Evolutionary conservation across 176 grass and related monocot genomes (phyloP), one percentile per base, ranked within the genome.

Genomic region (Carex scoparia): DNA sequence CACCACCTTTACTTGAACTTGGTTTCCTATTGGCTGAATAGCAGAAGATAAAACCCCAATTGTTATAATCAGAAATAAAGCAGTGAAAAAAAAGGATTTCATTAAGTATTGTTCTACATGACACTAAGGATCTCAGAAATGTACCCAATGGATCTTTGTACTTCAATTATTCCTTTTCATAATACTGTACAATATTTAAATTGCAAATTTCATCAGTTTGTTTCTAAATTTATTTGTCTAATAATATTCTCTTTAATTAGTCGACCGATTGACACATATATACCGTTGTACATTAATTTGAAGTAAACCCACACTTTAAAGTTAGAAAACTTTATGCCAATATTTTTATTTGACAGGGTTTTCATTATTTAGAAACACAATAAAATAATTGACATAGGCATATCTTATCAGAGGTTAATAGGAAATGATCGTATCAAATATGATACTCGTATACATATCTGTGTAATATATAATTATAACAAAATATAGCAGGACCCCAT

Each of bases 1-100:
- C 76, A 98, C 93, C 27, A 98, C 91, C 85, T 98, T 98, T 87
- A 98, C 95, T 67, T 70, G 63, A 84, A 98, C 86, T 85, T 93
- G 89, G 89, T 88, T 94, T 62, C 92, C 92, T 62, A 98, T 83
- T 79, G 75, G 88, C 95, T 98, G 84, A 87, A 87, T 86, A 42
- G 4, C 15, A 14, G 33, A 77, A 59, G 13, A 54, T 19, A 44
- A 65, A 23, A 72, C 16, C 27, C 38, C 40, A 46, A 44, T 44
- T 44, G 9, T 9, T 35, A 57, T 27, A 57, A 35, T 78, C 74
- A 78, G 51, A 78, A 77, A 57, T 57, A 78, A 5, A 78, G 51
- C n/a, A 74, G 15, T 3, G 4, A 56, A 56, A 49, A 51, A 74
- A 18, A 53, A 30, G 40, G 40, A 67, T 67, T 69, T 18, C 15